Evolutionary conservation across 139 green algal genomes (phyloP).

Genomic region (Asterochloris sp.): DNA sequence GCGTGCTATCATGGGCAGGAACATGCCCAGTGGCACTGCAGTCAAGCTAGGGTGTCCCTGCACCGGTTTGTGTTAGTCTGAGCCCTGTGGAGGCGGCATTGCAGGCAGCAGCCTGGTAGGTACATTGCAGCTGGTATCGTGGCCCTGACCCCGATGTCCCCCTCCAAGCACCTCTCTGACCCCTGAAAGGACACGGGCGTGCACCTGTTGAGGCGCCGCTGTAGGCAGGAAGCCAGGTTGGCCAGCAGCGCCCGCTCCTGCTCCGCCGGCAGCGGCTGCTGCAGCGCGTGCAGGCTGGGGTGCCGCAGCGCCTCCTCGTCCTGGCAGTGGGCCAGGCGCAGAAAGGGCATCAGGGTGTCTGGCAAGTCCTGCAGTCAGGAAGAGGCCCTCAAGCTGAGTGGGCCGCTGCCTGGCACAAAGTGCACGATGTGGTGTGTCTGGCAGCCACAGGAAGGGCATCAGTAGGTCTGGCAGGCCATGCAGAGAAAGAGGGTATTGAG

Average conservation of each 20-base stretch:
- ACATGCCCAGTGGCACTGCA: too few relatives aligned
- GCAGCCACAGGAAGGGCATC: too few relatives aligned
- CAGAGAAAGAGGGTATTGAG: too few relatives aligned
- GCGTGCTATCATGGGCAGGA: too few relatives aligned
- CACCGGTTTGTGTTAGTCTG: too few relatives aligned
- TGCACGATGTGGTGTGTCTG: background rate
- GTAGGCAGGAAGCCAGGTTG: slow-evolving; percentile 51
- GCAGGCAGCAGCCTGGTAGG: too few relatives aligned
- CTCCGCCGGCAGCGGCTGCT: background rate
- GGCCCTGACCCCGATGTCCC: too few relatives aligned
- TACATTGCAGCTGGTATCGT: too few relatives aligned
- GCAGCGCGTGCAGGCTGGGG: background rate
- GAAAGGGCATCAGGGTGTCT: slow-evolving; percentile 67
- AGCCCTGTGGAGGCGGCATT: too few relatives aligned
- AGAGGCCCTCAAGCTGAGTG: too few relatives aligned
- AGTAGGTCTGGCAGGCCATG: too few relatives aligned
- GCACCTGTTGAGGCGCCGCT: slow-evolving; percentile 37
- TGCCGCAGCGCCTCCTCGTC: slow-evolving; percentile 32
- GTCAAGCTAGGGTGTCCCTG: too few relatives aligned
- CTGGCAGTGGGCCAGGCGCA: slow-evolving; percentile 66
- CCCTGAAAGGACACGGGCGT: background rate
- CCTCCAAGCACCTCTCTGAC: background rate
- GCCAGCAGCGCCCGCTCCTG: slow-evolving; percentile 53
- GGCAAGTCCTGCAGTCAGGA: slow-evolving; percentile 42
- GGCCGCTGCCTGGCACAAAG: background rate